Percentiles rank a stretch among this genome's conserved stretches.
phyloP scores from a whole-genome alignment of 257 asterid genomes.

The Penstemon newberryi region DNA sequence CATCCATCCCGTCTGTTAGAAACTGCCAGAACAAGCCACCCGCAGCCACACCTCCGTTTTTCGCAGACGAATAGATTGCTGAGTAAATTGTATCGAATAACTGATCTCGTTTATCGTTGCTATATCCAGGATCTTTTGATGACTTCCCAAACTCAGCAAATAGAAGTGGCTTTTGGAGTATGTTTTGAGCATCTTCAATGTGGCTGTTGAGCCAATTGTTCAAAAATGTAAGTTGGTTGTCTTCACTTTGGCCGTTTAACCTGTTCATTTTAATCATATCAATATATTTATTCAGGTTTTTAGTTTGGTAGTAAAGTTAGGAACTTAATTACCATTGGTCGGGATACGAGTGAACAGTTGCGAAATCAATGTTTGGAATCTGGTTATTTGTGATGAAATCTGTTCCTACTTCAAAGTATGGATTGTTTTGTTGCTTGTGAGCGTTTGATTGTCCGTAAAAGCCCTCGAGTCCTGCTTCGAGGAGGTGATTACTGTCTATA shows the following conservation, averaged over 20 bases:
- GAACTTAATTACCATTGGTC: slow-evolving; percentile 48
- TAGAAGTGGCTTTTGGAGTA: slow-evolving; percentile 54
- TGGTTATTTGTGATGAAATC: slow-evolving; percentile 65
- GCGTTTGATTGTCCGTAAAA: slow-evolving; percentile 51
- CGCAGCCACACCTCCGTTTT: slow-evolving; percentile 57
- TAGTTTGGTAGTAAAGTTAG: background rate
- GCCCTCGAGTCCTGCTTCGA: slow-evolving; percentile 72
- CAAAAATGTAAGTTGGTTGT: slow-evolving; percentile 53
- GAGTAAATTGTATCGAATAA: slow-evolving; percentile 45
- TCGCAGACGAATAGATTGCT: slow-evolving; percentile 59
- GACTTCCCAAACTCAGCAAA: slow-evolving; percentile 68
- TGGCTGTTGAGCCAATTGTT: slow-evolving; percentile 51
- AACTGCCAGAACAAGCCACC: slow-evolving; percentile 75
- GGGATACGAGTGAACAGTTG: slow-evolving; percentile 66
- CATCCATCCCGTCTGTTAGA: slow-evolving; percentile 47
- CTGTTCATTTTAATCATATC: slow-evolving; percentile 23
- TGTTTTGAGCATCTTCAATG: slow-evolving; percentile 51
- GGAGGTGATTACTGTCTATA: slow-evolving; percentile 54
- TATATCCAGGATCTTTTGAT: slow-evolving; percentile 33
- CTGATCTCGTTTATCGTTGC: slow-evolving; percentile 39
- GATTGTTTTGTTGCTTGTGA: slow-evolving; percentile 37
- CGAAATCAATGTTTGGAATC: slow-evolving; percentile 57
- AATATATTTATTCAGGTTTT: background rate
- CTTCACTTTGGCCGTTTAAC: slow-evolving; percentile 43
- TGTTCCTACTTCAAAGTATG: slow-evolving; percentile 51